A percentile compares a stretch with the other conserved stretches of the same genome.
Evolutionary conservation across 176 grass and related monocot genomes (phyloP).

Genomic region (Microstegium vimineum): DNA sequence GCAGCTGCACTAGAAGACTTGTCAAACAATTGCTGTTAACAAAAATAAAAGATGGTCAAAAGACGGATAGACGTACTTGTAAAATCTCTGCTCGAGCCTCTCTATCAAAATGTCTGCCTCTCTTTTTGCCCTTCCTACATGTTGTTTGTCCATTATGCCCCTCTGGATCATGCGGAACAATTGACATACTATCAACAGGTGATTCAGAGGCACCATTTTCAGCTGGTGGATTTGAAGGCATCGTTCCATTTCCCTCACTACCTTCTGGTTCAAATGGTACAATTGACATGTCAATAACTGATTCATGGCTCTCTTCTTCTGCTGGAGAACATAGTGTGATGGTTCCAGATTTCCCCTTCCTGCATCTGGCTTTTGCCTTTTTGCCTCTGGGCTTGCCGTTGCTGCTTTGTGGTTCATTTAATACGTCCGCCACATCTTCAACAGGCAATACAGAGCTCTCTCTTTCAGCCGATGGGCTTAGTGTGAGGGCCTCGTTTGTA

Average conservation of each 20-base stretch:
- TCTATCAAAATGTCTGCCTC: conserved; percentile 88
- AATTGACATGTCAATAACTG: conserved; percentile 5
- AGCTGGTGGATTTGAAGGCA: conserved; percentile 32
- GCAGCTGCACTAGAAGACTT: not conserved
- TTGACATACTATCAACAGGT: conserved; percentile 30
- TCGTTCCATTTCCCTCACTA: conserved; percentile 2
- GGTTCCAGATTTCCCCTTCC: conserved; percentile 16
- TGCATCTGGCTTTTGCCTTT: conserved; percentile 40
- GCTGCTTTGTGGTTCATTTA: conserved; percentile 21
- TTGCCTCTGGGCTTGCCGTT: conserved; percentile 12
- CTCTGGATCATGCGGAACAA: conserved; percentile 37
- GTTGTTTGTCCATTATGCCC: conserved; percentile 27
- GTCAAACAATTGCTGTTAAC: conserved; percentile 1
- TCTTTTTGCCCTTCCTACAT: conserved; percentile 59
- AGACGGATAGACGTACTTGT: conserved; percentile 40
- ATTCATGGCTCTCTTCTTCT: conserved; percentile 19
- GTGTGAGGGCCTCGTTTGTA: conserved; percentile 24
- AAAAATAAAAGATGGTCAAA: conserved; percentile 6
- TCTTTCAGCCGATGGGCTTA: conserved; percentile 30
- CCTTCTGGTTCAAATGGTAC: conserved; percentile 2
- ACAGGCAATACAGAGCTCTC: conserved; percentile 5
- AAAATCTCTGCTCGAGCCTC: conserved; percentile 77
- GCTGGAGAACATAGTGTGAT: conserved; percentile 4
- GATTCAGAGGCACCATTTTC: conserved; percentile 4
- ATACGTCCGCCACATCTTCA: not conserved